These are phyloP conservation scores for Neofusicoccum parvum DNA, from an alignment of 2,329 filamentous ascomycete genomes.

Conservation along the genomic window DNA sequence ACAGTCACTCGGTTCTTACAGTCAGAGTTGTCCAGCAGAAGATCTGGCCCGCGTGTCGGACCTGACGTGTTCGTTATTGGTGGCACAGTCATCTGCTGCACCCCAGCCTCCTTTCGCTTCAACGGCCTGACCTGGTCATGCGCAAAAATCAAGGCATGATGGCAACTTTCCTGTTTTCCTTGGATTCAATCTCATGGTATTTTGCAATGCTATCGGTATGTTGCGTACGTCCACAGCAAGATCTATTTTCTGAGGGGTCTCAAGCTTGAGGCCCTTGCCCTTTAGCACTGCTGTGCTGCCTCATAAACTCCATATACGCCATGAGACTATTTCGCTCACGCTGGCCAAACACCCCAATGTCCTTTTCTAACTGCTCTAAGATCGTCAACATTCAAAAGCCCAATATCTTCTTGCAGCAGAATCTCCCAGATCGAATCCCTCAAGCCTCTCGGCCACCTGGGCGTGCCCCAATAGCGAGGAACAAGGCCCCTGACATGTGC, in stretches of 20 bases:
- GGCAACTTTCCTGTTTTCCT: no score
- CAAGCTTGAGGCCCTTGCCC: no score
- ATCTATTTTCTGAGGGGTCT: no score
- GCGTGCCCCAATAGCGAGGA: constrained; percentile 32
- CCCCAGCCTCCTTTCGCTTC: not conserved
- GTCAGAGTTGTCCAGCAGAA: not conserved
- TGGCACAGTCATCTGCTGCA: not conserved
- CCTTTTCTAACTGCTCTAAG: not conserved
- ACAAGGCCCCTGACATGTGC: constrained; percentile 27
- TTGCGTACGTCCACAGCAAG: no score
- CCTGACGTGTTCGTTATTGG: not conserved
- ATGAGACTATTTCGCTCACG: not conserved
- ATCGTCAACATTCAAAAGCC: constrained; percentile 32
- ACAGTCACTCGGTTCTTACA: not conserved
- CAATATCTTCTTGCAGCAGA: constrained; percentile 27
- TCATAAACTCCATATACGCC: not conserved
- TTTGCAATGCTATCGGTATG: no score
- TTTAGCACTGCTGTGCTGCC: no score
- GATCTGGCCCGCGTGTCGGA: not conserved
- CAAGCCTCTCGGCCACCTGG: constrained; percentile 29
- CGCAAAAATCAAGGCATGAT: not conserved
- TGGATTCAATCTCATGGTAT: no score
- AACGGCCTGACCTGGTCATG: not conserved
- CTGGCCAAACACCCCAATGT: not conserved
- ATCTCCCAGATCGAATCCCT: constrained; percentile 29